A percentile compares a stretch with the other conserved stretches of the same genome.
Conservation (phyloP, 1,284 basidiomycete genomes). For the Ganoderma lingzhi region DNA sequence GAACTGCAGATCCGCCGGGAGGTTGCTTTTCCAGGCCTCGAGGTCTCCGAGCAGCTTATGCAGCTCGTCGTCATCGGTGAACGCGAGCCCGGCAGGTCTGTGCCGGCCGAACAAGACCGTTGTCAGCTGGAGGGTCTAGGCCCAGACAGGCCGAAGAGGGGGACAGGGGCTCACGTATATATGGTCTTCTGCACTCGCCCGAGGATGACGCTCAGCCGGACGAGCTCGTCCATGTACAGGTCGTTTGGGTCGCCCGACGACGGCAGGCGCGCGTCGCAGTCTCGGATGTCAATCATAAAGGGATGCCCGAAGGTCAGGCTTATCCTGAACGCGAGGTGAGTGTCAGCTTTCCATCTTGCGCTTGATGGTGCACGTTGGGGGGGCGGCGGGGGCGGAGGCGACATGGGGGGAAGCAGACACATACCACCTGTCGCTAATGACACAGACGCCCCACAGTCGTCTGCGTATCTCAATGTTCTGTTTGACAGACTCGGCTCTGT, state of each 20-base stretch:
- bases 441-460: constrained; percentile 90
- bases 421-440: constrained; percentile 92
- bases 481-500: constrained; percentile 84
- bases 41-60: constrained; percentile 77
- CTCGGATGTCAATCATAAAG: constrained; percentile 91
- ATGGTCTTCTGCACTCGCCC: constrained; percentile 92
- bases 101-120: constrained; percentile 28
- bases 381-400: not conserved
- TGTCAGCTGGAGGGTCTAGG: constrained; percentile 23
- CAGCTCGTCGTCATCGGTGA: constrained; percentile 83
- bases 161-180: constrained; percentile 65
- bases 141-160: constrained; percentile 19
- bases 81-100: constrained; percentile 86
- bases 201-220: constrained; percentile 87
- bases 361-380: not conserved
- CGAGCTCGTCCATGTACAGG: constrained; percentile 85
- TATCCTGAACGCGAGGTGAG: constrained; percentile 55
- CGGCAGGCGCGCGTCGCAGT: constrained; percentile 92
- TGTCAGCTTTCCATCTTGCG: constrained; percentile 13
- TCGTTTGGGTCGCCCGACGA: constrained; percentile 77
- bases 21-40: constrained; percentile 76
- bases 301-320: constrained; percentile 86
- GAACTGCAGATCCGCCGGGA: constrained; percentile 82
- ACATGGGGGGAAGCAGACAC: constrained; percentile 32
- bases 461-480: constrained; percentile 84